Conservation (phyloP, 441 rosid genomes). For the Eugenia klotzschiana region DNA sequence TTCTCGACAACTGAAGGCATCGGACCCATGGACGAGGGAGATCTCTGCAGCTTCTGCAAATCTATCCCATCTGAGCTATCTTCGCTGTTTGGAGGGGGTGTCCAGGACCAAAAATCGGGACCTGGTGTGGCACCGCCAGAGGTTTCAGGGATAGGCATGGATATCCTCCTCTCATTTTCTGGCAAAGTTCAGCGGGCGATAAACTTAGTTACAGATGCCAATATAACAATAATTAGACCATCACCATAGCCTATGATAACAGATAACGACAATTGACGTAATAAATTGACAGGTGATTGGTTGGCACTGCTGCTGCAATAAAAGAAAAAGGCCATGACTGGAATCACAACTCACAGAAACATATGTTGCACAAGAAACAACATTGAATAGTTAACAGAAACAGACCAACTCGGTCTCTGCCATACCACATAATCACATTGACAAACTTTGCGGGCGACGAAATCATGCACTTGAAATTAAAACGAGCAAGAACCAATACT, state of each 20-base stretch:
- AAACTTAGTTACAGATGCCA: not conserved
- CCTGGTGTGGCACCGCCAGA: conserved; percentile 58
- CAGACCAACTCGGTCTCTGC: rapidly evolving
- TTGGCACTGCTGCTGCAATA: not conserved
- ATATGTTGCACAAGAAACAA: not conserved
- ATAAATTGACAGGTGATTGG: not conserved
- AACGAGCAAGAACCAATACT: not conserved
- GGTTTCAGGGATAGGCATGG: conserved; percentile 25
- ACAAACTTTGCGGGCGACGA: not conserved
- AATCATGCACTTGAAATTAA: not conserved
- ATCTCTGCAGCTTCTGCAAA: conserved; percentile 13
- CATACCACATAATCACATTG: not conserved
- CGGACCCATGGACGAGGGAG: conserved; percentile 17
- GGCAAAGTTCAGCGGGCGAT: not conserved
- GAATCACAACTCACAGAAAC: not conserved
- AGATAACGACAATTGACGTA: rapidly evolving
- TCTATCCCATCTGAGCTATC: conserved; percentile 6
- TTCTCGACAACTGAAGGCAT: conserved; percentile 43
- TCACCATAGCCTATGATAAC: not conserved
- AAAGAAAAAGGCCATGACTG: not conserved
- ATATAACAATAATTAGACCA: not conserved
- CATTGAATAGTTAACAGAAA: not conserved
- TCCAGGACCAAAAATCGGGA: conserved; percentile 95
- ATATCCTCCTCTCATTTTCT: conserved; percentile 28
- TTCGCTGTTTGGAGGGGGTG: conserved; percentile 38